Conservation (phyloP, 768 basidiomycete species). For the Floccularia luteovirens region DNA sequence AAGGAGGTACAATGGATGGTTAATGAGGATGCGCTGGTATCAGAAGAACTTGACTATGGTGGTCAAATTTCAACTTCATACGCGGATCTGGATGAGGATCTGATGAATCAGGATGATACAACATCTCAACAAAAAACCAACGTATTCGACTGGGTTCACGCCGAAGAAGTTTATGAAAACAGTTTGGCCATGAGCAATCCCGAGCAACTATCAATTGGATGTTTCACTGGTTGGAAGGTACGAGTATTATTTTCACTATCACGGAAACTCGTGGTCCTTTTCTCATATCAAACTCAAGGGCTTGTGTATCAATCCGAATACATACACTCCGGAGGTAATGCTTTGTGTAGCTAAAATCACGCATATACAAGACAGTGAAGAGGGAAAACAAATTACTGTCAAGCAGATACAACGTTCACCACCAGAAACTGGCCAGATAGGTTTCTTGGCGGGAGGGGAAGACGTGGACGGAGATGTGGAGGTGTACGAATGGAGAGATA, state of each 20-base stretch:
- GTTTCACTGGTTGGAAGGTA: conserved; percentile 45
- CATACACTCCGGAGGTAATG: conserved; percentile 53
- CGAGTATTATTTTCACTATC: no score
- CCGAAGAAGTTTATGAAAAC: conserved; percentile 23
- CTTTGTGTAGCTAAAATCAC: conserved; percentile 37
- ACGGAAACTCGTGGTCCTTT: no score
- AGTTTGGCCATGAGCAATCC: conserved; percentile 13
- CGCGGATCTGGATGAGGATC: conserved; percentile 8
- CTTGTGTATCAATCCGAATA: conserved; percentile 13
- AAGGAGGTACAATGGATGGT: conserved; percentile 7
- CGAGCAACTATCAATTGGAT: conserved; percentile 19
- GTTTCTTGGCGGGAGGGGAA: conserved; percentile 9
- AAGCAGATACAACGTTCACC: conserved; percentile 11
- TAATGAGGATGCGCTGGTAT: not conserved
- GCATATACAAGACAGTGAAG: conserved; percentile 5
- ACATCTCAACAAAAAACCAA: conserved; percentile 2
- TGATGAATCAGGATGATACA: conserved; percentile 9
- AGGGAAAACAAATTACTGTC: conserved; percentile 9
- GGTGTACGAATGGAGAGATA: conserved; percentile 14
- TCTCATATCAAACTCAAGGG: no score
- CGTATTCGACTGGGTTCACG: conserved; percentile 27
- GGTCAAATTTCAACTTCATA: conserved; percentile 7
- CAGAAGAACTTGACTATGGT: no score
- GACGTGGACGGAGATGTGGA: conserved; percentile 10
- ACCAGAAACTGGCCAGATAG: conserved; percentile 12